These are phyloP conservation scores for Blumeria graminis DNA, from an alignment of 2,329 filamentous ascomycete species.

Conservation along the genomic window DNA sequence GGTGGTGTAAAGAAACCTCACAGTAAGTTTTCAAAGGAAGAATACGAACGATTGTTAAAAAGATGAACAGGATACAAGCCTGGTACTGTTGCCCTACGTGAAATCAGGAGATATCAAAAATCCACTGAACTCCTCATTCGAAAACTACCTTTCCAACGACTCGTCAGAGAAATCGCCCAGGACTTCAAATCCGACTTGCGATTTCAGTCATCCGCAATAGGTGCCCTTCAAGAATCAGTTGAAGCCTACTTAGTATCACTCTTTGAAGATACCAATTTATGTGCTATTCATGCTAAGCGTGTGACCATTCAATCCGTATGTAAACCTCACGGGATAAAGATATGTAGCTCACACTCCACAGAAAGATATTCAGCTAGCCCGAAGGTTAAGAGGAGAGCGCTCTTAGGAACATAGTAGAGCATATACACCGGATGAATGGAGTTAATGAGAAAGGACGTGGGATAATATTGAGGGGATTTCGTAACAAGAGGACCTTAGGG, in stretches of 20 bases:
- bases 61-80: slow-evolving; percentile 5
- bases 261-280: slow-evolving; percentile 39
- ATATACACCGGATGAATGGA: no score
- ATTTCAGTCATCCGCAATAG: slow-evolving; percentile 96
- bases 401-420: background rate
- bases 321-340: background rate
- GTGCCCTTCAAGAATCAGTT: slow-evolving; percentile 91
- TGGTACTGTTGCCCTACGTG: slow-evolving; percentile 84
- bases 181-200: slow-evolving; percentile 89
- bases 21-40: slow-evolving; percentile 17
- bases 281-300: slow-evolving; percentile 97
- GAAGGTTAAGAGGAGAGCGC: slow-evolving; percentile 2
- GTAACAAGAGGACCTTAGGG: no score
- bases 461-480: no score
- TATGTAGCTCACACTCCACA: background rate
- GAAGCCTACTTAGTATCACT: slow-evolving; percentile 97
- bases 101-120: slow-evolving; percentile 97
- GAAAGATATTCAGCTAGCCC: slow-evolving; percentile 1
- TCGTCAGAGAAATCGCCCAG: slow-evolving; percentile 91
- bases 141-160: slow-evolving; percentile 92
- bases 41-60: slow-evolving; percentile 45
- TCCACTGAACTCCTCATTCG: slow-evolving; percentile 86
- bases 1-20: slow-evolving; percentile 95
- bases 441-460: no score
- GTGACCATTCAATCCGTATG: slow-evolving; percentile 60